Evolutionary conservation across 83 land plant genomes (phyloP).

Genomic region (Isoetes engelmannii): DNA sequence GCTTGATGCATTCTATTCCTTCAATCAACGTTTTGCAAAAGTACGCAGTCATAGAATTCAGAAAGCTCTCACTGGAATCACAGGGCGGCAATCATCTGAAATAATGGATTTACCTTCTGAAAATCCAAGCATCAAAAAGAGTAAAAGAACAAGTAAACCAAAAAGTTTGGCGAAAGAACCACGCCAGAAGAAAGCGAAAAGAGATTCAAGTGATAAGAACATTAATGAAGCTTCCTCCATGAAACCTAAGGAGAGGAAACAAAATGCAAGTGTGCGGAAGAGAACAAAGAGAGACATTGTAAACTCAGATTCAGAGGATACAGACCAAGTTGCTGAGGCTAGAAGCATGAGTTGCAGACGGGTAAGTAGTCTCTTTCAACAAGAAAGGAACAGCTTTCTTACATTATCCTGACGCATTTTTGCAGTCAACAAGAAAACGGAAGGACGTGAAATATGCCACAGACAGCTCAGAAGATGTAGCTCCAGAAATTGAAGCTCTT

Average conservation of each 20-base stretch:
- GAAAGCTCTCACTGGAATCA: conserved; percentile 77
- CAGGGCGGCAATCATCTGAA: conserved; percentile 47
- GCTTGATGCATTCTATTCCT: conserved; percentile 86
- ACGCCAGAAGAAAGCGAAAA: conserved; percentile 9
- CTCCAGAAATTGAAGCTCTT: no score
- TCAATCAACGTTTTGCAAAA: conserved; percentile 95
- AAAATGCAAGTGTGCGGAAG: background rate
- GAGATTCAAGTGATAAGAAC: background rate
- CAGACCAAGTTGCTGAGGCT: no score
- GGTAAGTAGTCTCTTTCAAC: no score
- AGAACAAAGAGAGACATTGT: background rate
- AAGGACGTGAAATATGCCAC: conserved; percentile 30
- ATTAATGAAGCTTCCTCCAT: background rate
- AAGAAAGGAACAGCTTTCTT: no score
- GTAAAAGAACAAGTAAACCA: background rate
- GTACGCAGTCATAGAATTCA: conserved; percentile 81
- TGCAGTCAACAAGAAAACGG: conserved; percentile 24
- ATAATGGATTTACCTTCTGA: conserved; percentile 38
- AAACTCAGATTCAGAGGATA: no score
- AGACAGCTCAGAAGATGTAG: conserved; percentile 8
- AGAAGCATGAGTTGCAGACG: no score
- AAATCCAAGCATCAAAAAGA: background rate
- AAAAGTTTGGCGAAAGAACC: background rate
- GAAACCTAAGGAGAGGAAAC: conserved; percentile 3
- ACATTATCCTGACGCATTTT: no score